These are phyloP conservation scores for Ceratocystis harringtonii DNA, from an alignment of 2,329 filamentous ascomycete species.

Conservation along the genomic window DNA sequence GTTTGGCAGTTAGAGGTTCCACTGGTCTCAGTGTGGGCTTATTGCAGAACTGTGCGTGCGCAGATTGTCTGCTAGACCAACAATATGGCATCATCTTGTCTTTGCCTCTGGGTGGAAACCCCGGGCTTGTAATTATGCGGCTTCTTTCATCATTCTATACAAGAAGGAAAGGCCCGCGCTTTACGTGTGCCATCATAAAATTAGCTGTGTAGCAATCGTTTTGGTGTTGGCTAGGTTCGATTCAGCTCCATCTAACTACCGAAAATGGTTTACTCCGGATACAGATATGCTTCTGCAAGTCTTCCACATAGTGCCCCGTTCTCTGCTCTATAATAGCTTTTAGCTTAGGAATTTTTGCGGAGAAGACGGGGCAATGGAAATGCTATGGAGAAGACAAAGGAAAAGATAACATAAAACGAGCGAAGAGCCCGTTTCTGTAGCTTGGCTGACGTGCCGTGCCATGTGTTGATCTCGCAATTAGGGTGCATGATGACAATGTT, in stretches of 20 bases:
- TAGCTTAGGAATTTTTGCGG: not conserved
- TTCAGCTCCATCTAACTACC: not conserved
- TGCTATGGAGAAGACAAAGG: not conserved
- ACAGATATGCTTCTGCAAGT: not conserved
- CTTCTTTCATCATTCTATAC: not conserved
- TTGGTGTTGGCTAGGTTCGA: not conserved
- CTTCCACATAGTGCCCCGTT: constrained; percentile 2
- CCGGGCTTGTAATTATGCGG: not conserved
- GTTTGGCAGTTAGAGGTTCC: too few species aligned
- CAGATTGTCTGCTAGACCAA: not conserved
- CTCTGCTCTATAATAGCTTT: not conserved
- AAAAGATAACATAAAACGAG: not conserved
- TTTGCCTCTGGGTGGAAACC: too few species aligned
- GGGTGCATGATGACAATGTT: not conserved
- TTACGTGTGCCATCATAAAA: not conserved
- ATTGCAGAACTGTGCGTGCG: not conserved
- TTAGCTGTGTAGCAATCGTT: not conserved
- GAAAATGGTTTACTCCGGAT: not conserved
- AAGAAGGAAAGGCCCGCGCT: not conserved
- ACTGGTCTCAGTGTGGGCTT: too few species aligned
- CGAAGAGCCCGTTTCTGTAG: not conserved
- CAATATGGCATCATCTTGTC: not conserved
- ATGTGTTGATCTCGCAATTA: not conserved
- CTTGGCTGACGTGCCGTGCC: not conserved
- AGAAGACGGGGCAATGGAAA: not conserved